Evolutionary conservation across 371 early-diverging fungal species (phyloP).

Genomic region (Mortierella sp.): DNA sequence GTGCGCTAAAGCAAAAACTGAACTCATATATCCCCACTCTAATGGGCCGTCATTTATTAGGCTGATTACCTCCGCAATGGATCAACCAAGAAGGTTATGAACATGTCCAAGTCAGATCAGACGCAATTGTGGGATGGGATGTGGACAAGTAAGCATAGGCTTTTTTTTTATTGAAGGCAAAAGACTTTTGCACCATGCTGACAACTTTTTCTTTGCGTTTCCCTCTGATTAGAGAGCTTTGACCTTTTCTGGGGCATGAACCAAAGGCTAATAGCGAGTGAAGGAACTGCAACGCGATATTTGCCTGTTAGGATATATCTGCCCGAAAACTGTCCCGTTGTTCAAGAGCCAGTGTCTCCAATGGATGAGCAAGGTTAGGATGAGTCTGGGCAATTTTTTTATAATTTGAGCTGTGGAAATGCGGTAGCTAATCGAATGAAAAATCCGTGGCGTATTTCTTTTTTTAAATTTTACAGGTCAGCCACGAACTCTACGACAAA

Average conservation of each 20-base stretch:
- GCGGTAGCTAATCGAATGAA: too few relatives aligned
- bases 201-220: background rate
- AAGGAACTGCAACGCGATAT: slow-evolving; percentile 56
- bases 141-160: slow-evolving; percentile 59
- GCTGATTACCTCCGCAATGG: slow-evolving; percentile 82
- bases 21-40: background rate
- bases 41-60: slow-evolving; percentile 35
- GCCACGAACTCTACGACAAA: slow-evolving; percentile 36
- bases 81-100: slow-evolving; percentile 79
- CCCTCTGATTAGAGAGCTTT: slow-evolving; percentile 60
- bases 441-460: background rate
- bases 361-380: slow-evolving; percentile 56
- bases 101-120: slow-evolving; percentile 77
- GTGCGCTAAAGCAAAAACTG: background rate
- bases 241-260: slow-evolving; percentile 76
- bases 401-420: too few relatives aligned
- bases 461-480: slow-evolving; percentile 2
- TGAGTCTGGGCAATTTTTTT: background rate
- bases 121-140: slow-evolving; percentile 76
- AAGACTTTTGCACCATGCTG: background rate
- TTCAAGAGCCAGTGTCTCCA: slow-evolving; percentile 68
- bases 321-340: slow-evolving; percentile 67
- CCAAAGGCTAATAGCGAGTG: slow-evolving; percentile 62
- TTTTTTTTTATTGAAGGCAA: background rate
- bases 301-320: slow-evolving; percentile 72